These are phyloP conservation scores for Multifurca ochricompacta DNA, from an alignment of 768 basidiomycete genomes.

Conservation along the genomic window DNA sequence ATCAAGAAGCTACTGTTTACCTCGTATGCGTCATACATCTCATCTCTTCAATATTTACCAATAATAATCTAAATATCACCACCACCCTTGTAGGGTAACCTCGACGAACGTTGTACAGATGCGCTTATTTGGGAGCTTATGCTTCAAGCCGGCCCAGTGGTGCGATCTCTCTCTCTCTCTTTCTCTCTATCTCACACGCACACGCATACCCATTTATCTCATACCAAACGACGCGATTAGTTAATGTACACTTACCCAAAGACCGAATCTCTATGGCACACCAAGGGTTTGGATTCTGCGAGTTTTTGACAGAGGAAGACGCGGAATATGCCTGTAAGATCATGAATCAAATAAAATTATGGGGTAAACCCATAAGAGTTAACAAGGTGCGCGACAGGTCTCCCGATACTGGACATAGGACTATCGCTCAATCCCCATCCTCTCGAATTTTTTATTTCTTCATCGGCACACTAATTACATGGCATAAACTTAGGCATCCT, in stretches of 20 bases:
- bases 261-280: slow-evolving; percentile 98
- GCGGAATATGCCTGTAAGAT: slow-evolving; percentile 99
- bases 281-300: slow-evolving; percentile 99
- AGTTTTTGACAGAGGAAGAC: slow-evolving; percentile 98
- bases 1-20: slow-evolving; percentile 58
- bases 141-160: slow-evolving; percentile 99
- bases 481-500: slow-evolving; percentile 64
- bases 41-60: too few relatives aligned
- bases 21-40: slow-evolving; percentile 30
- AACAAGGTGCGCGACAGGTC: slow-evolving; percentile 70
- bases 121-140: slow-evolving; percentile 97
- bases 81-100: slow-evolving; percentile 62
- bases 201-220: too few relatives aligned
- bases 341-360: slow-evolving; percentile 99
- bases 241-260: slow-evolving; percentile 97
- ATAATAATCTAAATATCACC: background rate
- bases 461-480: background rate
- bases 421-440: slow-evolving; percentile 5
- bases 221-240: slow-evolving; percentile 33
- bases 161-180: slow-evolving; percentile 34
- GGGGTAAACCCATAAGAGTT: slow-evolving; percentile 97
- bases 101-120: slow-evolving; percentile 92
- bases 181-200: too few relatives aligned
- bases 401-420: background rate
- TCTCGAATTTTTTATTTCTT: background rate